Evolutionary conservation across 164 flowering plant genomes (phyloP).

Genomic region (Tetracentron sinense): DNA sequence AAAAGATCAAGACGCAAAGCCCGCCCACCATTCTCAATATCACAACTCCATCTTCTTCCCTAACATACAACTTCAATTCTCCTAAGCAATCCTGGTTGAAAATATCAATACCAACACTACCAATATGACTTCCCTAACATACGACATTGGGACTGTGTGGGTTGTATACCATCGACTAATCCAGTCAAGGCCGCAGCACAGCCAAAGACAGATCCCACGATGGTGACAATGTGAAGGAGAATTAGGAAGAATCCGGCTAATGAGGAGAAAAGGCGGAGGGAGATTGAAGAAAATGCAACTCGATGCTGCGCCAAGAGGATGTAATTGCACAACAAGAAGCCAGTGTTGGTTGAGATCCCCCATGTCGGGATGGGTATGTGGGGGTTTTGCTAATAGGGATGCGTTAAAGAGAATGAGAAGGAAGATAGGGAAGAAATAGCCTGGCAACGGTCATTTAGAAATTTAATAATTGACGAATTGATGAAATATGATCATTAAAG

Average conservation of each 20-base stretch:
- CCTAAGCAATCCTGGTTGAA: no score
- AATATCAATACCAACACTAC: no score
- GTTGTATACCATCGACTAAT: slow-evolving; percentile 53
- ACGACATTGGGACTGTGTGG: slow-evolving; percentile 74
- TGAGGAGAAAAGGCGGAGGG: slow-evolving; percentile 67
- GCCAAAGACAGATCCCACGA: slow-evolving; percentile 47
- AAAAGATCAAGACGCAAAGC: slow-evolving; percentile 34
- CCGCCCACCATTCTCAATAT: slow-evolving; percentile 65
- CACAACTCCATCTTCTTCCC: no score
- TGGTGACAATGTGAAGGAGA: slow-evolving; percentile 73
- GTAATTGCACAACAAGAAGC: slow-evolving; percentile 74
- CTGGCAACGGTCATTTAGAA: no score
- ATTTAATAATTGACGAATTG: no score
- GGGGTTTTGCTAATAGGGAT: no score
- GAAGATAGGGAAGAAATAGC: neutral
- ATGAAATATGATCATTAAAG: no score
- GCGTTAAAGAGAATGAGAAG: neutral
- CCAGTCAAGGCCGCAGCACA: slow-evolving; percentile 42
- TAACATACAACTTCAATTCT: no score
- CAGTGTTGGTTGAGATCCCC: no score
- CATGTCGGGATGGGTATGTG: no score
- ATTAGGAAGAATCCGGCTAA: no score
- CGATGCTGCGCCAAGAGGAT: slow-evolving; percentile 78
- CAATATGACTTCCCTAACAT: no score
- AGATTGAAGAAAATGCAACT: slow-evolving; percentile 80